Conservation (phyloP, 176 grass and related monocot genomes). For the Lolium multiflorum region DNA sequence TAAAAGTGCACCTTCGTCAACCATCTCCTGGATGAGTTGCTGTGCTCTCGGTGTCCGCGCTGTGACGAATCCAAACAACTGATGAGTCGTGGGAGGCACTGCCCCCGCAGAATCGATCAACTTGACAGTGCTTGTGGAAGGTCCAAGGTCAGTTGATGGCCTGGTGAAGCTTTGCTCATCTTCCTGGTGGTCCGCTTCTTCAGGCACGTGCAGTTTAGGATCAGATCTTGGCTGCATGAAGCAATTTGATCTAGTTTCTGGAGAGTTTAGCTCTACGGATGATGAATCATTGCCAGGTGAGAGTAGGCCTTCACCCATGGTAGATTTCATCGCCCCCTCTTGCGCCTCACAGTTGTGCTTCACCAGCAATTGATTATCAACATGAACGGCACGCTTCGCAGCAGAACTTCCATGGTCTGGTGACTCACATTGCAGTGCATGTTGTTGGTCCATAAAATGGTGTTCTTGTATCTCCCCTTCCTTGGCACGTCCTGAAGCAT, state of each 20-base stretch:
- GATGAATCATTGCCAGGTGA: conserved; percentile 5
- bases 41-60: conserved; percentile 5
- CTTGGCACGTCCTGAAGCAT: conserved; percentile 26
- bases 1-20: conserved; percentile 46
- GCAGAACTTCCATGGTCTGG: neutral
- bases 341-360: neutral
- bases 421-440: conserved; percentile 9
- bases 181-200: conserved; percentile 30
- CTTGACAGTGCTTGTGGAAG: conserved; percentile 20
- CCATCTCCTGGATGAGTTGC: conserved; percentile 56
- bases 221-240: conserved; percentile 14
- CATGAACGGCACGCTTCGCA: conserved; percentile 28
- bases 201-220: neutral
- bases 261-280: neutral
- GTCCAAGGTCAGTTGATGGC: conserved; percentile 1
- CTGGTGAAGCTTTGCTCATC: conserved; percentile 1
- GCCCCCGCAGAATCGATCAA: neutral
- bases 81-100: neutral
- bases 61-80: conserved; percentile 29
- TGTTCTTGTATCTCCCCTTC: conserved; percentile 38
- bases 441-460: conserved; percentile 13
- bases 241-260: conserved; percentile 21
- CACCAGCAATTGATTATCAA: conserved; percentile 9
- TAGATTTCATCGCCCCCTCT: neutral
- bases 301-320: neutral